Evolutionary conservation across 768 basidiomycete species (phyloP).

Genomic region (Leucosporidium scottii): DNA sequence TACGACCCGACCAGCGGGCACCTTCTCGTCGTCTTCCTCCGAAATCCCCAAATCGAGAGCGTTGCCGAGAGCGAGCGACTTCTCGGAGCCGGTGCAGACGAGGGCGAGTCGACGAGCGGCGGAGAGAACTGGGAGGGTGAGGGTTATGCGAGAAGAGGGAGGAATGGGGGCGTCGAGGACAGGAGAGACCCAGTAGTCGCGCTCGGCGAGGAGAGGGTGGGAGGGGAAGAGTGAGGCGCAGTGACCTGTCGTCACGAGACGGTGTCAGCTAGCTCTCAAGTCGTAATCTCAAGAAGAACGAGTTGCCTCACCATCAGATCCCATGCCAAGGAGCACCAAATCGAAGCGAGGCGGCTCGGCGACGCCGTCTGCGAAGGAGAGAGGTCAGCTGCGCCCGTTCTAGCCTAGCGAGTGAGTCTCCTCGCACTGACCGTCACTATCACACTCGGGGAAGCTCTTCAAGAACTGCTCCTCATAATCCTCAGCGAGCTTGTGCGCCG

Average conservation of each 20-base stretch:
- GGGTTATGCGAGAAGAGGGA: conserved; percentile 74
- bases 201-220: conserved; percentile 69
- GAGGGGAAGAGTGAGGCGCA: conserved; percentile 70
- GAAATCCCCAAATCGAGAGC: conserved; percentile 56
- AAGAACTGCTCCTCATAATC: conserved; percentile 56
- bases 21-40: conserved; percentile 54
- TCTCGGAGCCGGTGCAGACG: conserved; percentile 69
- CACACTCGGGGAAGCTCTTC: conserved; percentile 76
- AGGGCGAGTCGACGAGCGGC: conserved; percentile 78
- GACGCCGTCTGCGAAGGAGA: conserved; percentile 50
- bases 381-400: neutral
- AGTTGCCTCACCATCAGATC: conserved; percentile 71
- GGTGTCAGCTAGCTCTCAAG: too few species aligned
- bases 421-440: conserved; percentile 54
- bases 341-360: conserved; percentile 68
- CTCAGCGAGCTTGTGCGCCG: conserved; percentile 42
- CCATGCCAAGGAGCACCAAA: conserved; percentile 88
- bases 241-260: too few species aligned
- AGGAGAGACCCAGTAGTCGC: conserved; percentile 82
- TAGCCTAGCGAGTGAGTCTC: neutral
- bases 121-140: conserved; percentile 81
- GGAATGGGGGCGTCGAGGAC: conserved; percentile 86
- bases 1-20: neutral
- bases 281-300: too few species aligned
- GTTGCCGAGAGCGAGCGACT: conserved; percentile 59